These are phyloP conservation scores for Teunomyces atbi DNA, from an alignment of 805 yeast species.

Conservation along the genomic window DNA sequence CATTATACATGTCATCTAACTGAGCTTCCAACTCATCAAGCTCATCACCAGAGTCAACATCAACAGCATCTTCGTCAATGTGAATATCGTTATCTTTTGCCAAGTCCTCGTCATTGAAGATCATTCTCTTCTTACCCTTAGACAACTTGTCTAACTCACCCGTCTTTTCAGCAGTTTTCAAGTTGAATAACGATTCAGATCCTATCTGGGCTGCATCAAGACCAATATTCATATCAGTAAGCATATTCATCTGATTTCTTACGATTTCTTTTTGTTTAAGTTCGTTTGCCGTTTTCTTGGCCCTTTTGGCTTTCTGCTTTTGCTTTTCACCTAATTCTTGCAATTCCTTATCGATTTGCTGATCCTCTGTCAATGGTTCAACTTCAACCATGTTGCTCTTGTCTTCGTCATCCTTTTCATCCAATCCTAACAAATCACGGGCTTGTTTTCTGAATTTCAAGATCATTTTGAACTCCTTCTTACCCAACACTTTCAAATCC, in stretches of 20 bases:
- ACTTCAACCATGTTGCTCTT: conserved; percentile 55
- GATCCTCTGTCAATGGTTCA: conserved; percentile 80
- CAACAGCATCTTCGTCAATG: conserved; percentile 37
- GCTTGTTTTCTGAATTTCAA: conserved; percentile 88
- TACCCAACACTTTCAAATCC: conserved; percentile 92
- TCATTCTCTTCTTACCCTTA: conserved; percentile 69
- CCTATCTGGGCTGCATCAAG: conserved; percentile 85
- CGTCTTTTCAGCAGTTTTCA: conserved; percentile 82
- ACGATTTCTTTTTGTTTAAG: conserved; percentile 79
- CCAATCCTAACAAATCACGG: conserved; percentile 70
- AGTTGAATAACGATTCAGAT: conserved; percentile 74
- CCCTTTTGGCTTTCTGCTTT: conserved; percentile 68
- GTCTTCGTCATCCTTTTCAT: conserved; percentile 51
- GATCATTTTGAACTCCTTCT: conserved; percentile 83
- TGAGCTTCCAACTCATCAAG: conserved; percentile 74
- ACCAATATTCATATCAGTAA: conserved; percentile 90
- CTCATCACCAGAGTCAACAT: conserved; percentile 47
- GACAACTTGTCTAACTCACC: conserved; percentile 74
- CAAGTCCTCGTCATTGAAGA: conserved; percentile 56
- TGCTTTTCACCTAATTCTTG: conserved; percentile 70
- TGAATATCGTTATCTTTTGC: conserved; percentile 57
- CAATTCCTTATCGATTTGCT: conserved; percentile 82
- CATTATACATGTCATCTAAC: conserved; percentile 76
- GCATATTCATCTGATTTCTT: conserved; percentile 95
- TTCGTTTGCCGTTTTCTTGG: conserved; percentile 79